A percentile compares a stretch with the other conserved stretches of the same genome.
phyloP scores from a whole-genome alignment of 2,329 filamentous ascomycete species.

The Talaromyces piceae region DNA sequence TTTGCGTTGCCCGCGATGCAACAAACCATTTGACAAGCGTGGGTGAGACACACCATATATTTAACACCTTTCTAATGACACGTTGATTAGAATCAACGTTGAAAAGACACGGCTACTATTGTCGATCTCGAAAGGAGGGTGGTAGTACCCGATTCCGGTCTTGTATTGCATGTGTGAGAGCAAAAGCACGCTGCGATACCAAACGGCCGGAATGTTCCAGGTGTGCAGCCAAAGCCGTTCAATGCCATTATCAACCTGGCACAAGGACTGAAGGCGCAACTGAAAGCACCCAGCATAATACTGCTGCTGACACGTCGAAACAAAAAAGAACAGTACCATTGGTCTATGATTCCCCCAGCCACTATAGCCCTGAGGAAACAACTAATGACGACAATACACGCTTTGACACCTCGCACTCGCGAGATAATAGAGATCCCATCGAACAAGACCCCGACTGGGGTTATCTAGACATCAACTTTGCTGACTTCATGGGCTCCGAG shows the following conservation, averaged over 20 bases:
- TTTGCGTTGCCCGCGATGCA: slow-evolving; percentile 31
- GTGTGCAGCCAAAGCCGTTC: slow-evolving; percentile 27
- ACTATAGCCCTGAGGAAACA: not conserved
- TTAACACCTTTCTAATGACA: slow-evolving; percentile 14
- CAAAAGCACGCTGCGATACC: slow-evolving; percentile 35
- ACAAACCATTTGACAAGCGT: slow-evolving; percentile 38
- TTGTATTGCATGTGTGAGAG: slow-evolving; percentile 31
- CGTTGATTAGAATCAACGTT: slow-evolving; percentile 29
- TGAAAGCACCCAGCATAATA: not conserved
- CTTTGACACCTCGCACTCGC: not conserved
- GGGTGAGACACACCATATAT: slow-evolving; percentile 14
- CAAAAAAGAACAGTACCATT: not conserved
- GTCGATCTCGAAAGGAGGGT: slow-evolving; percentile 30
- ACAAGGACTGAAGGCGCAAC: slow-evolving; percentile 6
- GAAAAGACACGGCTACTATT: slow-evolving; percentile 42
- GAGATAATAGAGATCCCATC: not conserved
- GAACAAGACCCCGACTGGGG: not conserved
- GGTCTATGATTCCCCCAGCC: not conserved
- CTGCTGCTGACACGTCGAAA: not conserved
- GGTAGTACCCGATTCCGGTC: slow-evolving; percentile 23
- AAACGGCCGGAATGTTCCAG: slow-evolving; percentile 31
- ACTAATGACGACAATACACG: not conserved
- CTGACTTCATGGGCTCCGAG: not conserved
- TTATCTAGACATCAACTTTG: slow-evolving; percentile 1
- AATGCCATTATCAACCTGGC: slow-evolving; percentile 31